phyloP scores from a whole-genome alignment of 208 protist genomes.

The Wallacemonas sp. region DNA sequence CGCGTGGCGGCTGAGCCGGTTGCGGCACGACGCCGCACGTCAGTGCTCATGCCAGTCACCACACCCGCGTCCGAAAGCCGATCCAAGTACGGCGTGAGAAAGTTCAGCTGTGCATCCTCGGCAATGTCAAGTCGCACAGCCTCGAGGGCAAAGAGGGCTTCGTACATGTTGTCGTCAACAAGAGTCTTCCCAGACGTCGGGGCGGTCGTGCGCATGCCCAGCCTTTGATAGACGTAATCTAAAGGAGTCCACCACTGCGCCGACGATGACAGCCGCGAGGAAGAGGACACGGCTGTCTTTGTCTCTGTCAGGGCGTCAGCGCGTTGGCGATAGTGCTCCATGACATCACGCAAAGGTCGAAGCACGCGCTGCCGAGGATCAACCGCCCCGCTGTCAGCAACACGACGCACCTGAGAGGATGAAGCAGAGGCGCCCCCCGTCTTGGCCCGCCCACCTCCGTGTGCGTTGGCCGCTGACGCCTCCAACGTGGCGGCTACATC shows the following conservation, averaged over 20 bases:
- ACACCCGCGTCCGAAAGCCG: conserved; percentile 6
- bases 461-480: not conserved
- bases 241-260: not conserved
- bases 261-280: no score
- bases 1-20: not conserved
- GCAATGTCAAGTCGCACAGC: not conserved
- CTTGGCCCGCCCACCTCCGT: not conserved
- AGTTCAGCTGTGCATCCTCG: not conserved
- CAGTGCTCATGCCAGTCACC: not conserved
- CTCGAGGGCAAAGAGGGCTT: conserved; percentile 3
- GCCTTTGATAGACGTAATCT: conserved; percentile 1
- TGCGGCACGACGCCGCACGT: not conserved
- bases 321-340: conserved; percentile 3
- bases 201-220: no score
- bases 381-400: not conserved
- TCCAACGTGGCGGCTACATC: not conserved
- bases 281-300: not conserved
- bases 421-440: not conserved
- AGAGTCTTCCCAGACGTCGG: not conserved
- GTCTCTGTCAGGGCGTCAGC: not conserved
- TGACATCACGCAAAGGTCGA: not conserved
- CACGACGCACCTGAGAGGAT: not conserved
- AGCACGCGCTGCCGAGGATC: conserved; percentile 9
- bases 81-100: conserved; percentile 2
- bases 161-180: conserved; percentile 1